Percentiles rank a stretch among this genome's conserved stretches.
Evolutionary conservation across 2,329 filamentous ascomycete genomes (phyloP).

Genomic region (Calcarisporium arbuscula): DNA sequence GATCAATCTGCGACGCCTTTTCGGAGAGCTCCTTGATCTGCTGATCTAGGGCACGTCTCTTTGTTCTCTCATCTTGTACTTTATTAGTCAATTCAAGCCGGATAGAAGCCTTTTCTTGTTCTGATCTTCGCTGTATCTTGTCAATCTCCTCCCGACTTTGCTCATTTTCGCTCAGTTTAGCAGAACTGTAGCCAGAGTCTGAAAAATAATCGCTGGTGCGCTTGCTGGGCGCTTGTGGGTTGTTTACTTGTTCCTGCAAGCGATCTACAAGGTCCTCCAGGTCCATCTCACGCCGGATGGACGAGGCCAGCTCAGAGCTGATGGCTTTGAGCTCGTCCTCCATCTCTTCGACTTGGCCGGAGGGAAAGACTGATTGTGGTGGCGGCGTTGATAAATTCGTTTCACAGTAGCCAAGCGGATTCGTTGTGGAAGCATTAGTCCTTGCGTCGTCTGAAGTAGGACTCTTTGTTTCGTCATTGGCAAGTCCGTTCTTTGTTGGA

Average conservation of each 20-base stretch:
- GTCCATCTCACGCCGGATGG: conserved; percentile 93
- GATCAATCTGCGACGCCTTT: conserved; percentile 60
- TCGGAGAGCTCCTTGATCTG: conserved; percentile 80
- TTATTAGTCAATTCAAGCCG: conserved; percentile 80
- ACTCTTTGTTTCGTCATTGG: conserved; percentile 24
- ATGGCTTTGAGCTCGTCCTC: conserved; percentile 93
- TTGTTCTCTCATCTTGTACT: conserved; percentile 77
- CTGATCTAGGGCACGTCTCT: conserved; percentile 69
- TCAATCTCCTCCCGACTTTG: conserved; percentile 67
- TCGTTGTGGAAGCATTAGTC: conserved; percentile 34
- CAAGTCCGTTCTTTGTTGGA: conserved; percentile 27
- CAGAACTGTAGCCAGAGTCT: conserved; percentile 84
- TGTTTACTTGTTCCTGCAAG: conserved; percentile 68
- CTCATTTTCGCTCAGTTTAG: conserved; percentile 65
- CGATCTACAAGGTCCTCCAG: conserved; percentile 89
- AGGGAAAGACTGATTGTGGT: conserved; percentile 27
- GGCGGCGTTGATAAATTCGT: conserved; percentile 45
- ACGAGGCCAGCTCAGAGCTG: conserved; percentile 84
- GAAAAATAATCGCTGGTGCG: conserved; percentile 97
- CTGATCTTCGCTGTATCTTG: conserved; percentile 71
- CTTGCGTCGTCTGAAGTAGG: conserved; percentile 28
- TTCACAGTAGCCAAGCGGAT: conserved; percentile 44
- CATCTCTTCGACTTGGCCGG: conserved; percentile 70
- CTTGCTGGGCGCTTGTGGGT: conserved; percentile 52
- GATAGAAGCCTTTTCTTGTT: conserved; percentile 86